Base-by-base conservation (phyloP, 2,329 filamentous ascomycete genomes). In the Ophiostoma tasmaniense region DNA sequence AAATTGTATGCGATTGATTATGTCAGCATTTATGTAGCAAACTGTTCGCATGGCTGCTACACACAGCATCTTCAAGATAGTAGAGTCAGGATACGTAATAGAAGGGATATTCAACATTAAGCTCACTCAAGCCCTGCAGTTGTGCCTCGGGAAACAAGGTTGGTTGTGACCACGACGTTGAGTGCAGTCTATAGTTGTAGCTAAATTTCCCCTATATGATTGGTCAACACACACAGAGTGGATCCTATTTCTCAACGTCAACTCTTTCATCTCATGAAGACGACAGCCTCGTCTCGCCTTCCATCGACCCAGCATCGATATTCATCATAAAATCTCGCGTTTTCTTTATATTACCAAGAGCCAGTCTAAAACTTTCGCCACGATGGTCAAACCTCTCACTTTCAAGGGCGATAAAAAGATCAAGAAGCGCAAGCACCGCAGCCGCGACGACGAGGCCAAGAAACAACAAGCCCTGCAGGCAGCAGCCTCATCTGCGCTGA, bases 341-440 rank as follows among this genome's bases (percentile, higher is more conserved):
- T 6, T 25, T 3, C 33, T 17, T 45, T 20, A 42, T 42, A 10
- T 35, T 11, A 8, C 45, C 14, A 52, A 10, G 45, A 2, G 13
- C 28, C 22, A 20, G 8, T 13, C 11, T 17, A 37, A 5, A 13
- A 42, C 11, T 13, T 13, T 13, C 30, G n/a, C 28, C 67, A 67
- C 55, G 35, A 95, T 95, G 91, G 89, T 96, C 74, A 97, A 96
- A 78, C 89, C 94, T 65, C 86, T 99, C 70, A 84, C 88, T 66
- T 99, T 99, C 84, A 99, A 99, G 81, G 95, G 95, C 83, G 95
- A 99, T 81, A 97, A 96, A 80, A 95, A 95, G 81, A 81, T 87
- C 70, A 97, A 95, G 80, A 97, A 97, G 83, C 87, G 92, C 78
- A 97, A 97, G 84, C 88, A 91, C 74, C 80, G 84, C 65, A 81